phyloP scores from a whole-genome alignment of 768 basidiomycete species.

The Boletales sp. region DNA sequence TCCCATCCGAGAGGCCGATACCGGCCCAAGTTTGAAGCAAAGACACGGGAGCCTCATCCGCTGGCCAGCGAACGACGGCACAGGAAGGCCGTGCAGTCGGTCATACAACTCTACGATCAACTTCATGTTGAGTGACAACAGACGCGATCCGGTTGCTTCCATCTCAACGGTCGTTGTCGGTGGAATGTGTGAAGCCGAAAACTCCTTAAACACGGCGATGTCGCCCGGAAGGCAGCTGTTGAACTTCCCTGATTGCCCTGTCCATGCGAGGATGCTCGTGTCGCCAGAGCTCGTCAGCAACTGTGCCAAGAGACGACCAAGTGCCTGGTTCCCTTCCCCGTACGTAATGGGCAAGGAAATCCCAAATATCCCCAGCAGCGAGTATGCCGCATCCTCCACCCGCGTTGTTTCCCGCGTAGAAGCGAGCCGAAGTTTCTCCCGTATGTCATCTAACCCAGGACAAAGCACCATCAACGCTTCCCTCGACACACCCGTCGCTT shows the following conservation, averaged over 20 bases:
- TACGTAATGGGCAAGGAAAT: not conserved
- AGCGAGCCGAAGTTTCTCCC: not conserved
- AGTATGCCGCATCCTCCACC: not conserved
- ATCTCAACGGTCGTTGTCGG: not conserved
- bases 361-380: not conserved
- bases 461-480: not conserved
- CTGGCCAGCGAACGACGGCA: not conserved
- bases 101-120: not conserved
- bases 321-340: slow-evolving; percentile 2
- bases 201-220: not conserved
- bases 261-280: slow-evolving; percentile 6
- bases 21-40: slow-evolving; percentile 1
- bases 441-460: not conserved
- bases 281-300: slow-evolving; percentile 1
- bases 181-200: not conserved
- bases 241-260: slow-evolving; percentile 1
- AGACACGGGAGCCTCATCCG: slow-evolving; percentile 9
- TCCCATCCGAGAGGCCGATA: not conserved
- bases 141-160: not conserved
- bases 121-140: not conserved
- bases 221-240: slow-evolving; percentile 2
- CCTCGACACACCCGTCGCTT: not conserved
- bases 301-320: slow-evolving; percentile 4
- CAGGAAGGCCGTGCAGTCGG: not conserved
- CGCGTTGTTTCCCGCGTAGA: not conserved